A percentile compares a stretch with the other conserved stretches of the same genome.
Conservation (phyloP, 1,139 yeast species). For the Suhomyces guaymorum region DNA sequence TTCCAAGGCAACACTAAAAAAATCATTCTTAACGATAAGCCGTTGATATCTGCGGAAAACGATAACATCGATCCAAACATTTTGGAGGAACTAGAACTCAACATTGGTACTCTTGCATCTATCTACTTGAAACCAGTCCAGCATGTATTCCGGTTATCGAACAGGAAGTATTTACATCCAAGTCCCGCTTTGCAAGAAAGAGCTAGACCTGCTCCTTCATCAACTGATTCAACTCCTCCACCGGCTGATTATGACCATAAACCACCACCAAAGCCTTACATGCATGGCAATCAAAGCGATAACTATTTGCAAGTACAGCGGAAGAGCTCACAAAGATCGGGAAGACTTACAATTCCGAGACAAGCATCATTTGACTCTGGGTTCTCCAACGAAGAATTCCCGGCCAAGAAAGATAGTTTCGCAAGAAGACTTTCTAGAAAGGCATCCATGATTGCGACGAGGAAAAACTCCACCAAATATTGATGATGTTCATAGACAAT, state of each 20-base stretch:
- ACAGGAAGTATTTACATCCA: conserved; percentile 50
- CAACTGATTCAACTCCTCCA: conserved; percentile 1
- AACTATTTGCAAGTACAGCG: conserved; percentile 9
- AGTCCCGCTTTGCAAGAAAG: conserved; percentile 63
- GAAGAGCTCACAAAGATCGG: conserved; percentile 12
- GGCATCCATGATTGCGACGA: conserved; percentile 33
- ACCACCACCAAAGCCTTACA: conserved; percentile 7
- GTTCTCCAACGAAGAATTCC: conserved; percentile 12
- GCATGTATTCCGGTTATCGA: conserved; percentile 72
- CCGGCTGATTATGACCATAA: conserved; percentile 2
- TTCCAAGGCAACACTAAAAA: conserved; percentile 50
- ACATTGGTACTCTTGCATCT: conserved; percentile 80
- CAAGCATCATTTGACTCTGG: conserved; percentile 19
- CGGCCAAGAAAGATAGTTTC: conserved; percentile 26
- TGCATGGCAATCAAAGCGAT: conserved; percentile 3
- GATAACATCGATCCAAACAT: conserved; percentile 70
- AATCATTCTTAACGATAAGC: conserved; percentile 60
- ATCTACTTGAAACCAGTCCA: conserved; percentile 81
- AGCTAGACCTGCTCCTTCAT: conserved; percentile 2
- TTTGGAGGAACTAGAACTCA: conserved; percentile 78
- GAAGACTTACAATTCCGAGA: conserved; percentile 12
- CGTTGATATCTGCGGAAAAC: conserved; percentile 65
- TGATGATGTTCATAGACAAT: not conserved
- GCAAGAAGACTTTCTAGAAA: conserved; percentile 34
- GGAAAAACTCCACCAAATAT: conserved; percentile 15